Evolutionary conservation across 768 basidiomycete species (phyloP).

Genomic region (Lentinula sp.): DNA sequence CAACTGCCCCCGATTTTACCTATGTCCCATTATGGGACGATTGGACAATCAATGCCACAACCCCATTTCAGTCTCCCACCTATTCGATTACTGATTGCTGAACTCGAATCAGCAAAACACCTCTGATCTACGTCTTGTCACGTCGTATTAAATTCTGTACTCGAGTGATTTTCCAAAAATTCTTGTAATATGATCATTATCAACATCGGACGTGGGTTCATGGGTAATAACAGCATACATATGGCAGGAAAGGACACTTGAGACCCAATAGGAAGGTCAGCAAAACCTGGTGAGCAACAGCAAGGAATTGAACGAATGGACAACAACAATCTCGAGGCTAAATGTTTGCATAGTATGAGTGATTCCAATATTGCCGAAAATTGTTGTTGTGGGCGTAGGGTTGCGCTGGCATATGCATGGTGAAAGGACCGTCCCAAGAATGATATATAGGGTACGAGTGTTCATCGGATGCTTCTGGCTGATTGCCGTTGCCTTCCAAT

Average conservation of each 20-base stretch:
- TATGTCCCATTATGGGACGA: not conserved
- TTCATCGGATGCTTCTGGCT: not conserved
- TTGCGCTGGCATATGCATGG: not conserved
- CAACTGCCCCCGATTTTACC: not conserved
- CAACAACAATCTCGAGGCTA: not conserved
- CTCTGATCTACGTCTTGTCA: too few species aligned
- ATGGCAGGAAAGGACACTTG: too few species aligned
- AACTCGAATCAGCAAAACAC: not conserved
- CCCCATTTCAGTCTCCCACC: not conserved
- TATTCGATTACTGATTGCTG: not conserved
- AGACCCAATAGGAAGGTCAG: too few species aligned
- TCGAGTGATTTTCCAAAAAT: too few species aligned
- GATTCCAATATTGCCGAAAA: not conserved
- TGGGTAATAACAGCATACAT: too few species aligned
- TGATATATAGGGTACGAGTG: not conserved
- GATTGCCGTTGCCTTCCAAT: not conserved
- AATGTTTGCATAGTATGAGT: not conserved
- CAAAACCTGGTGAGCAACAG: too few species aligned
- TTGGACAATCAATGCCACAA: not conserved
- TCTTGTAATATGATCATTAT: too few species aligned
- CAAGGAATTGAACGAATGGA: too few species aligned
- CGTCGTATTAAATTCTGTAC: too few species aligned
- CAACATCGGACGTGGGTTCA: too few species aligned
- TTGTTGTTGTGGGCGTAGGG: not conserved
- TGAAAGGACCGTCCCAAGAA: not conserved